These are phyloP conservation scores for Boechera stricta DNA, from an alignment of 345 rosid species.

Conservation along the genomic window DNA sequence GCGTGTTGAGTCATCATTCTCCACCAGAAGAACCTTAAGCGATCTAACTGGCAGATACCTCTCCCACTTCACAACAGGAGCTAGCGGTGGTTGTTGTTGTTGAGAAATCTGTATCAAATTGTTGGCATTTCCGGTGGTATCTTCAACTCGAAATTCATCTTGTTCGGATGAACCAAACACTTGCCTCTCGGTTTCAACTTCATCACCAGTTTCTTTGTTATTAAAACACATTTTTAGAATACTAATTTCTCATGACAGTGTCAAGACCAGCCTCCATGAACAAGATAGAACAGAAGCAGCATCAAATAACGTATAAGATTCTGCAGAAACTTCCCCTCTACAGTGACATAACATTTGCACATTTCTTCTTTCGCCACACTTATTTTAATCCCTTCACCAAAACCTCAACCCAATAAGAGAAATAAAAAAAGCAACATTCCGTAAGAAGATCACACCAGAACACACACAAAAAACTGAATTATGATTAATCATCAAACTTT, in stretches of 20 bases:
- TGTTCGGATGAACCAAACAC: slow-evolving; percentile 57
- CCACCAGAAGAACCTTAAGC: slow-evolving; percentile 83
- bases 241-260: slow-evolving; percentile 25
- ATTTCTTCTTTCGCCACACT: slow-evolving; percentile 33
- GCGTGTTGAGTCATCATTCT: slow-evolving; percentile 78
- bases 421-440: background rate
- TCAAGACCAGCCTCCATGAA: slow-evolving; percentile 48
- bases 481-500: background rate
- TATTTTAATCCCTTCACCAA: slow-evolving; percentile 31
- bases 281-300: slow-evolving; percentile 50
- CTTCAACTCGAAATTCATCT: slow-evolving; percentile 53
- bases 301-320: slow-evolving; percentile 38
- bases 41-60: slow-evolving; percentile 74
- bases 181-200: slow-evolving; percentile 49
- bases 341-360: slow-evolving; percentile 35
- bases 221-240: slow-evolving; percentile 51
- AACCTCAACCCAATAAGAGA: slow-evolving; percentile 13
- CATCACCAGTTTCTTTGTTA: slow-evolving; percentile 51
- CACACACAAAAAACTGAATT: background rate
- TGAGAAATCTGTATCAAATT: slow-evolving; percentile 49
- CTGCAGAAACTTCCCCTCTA: slow-evolving; percentile 36
- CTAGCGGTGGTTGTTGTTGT: slow-evolving; percentile 52
- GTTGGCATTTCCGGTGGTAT: slow-evolving; percentile 41
- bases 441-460: background rate
- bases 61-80: slow-evolving; percentile 64